These are phyloP conservation scores for Beta corolliflora DNA, from an alignment of 179 eudicot genomes.

Conservation along the genomic window DNA sequence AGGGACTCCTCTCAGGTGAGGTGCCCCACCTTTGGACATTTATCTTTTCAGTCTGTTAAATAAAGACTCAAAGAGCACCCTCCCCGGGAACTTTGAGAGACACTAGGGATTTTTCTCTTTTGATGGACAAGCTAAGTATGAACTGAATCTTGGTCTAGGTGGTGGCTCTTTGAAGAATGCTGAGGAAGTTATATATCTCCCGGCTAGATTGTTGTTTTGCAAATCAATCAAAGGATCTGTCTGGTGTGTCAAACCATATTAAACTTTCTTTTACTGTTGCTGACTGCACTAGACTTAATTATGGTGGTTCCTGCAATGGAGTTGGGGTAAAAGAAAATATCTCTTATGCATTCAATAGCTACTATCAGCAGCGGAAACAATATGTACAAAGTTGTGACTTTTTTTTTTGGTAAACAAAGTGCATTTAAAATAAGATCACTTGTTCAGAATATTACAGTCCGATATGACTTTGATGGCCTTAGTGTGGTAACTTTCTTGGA, in stretches of 20 bases:
- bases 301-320: slow-evolving; percentile 75
- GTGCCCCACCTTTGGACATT: slow-evolving; percentile 62
- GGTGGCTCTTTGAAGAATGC: slow-evolving; percentile 62
- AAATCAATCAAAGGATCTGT: slow-evolving; percentile 57
- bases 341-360: slow-evolving; percentile 83
- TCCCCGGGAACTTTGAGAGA: slow-evolving; percentile 88
- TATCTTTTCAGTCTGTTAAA: slow-evolving; percentile 78
- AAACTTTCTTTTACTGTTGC: slow-evolving; percentile 69
- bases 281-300: slow-evolving; percentile 69
- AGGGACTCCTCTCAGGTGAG: slow-evolving; percentile 81
- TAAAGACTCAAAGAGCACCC: slow-evolving; percentile 76
- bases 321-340: slow-evolving; percentile 76
- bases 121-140: slow-evolving; percentile 84
- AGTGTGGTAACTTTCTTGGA: slow-evolving; percentile 80
- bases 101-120: slow-evolving; percentile 93
- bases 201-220: slow-evolving; percentile 83
- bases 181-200: slow-evolving; percentile 62
- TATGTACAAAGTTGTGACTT: slow-evolving; percentile 63
- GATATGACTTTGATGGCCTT: slow-evolving; percentile 60
- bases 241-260: slow-evolving; percentile 51
- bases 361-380: slow-evolving; percentile 75
- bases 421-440: too few relatives aligned
- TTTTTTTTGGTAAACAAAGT: too few relatives aligned
- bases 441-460: too few relatives aligned
- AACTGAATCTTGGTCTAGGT: slow-evolving; percentile 64